Evolutionary conservation across 2,329 filamentous ascomycete species (phyloP).

Genomic region (Aspergillus pseudonomiae): DNA sequence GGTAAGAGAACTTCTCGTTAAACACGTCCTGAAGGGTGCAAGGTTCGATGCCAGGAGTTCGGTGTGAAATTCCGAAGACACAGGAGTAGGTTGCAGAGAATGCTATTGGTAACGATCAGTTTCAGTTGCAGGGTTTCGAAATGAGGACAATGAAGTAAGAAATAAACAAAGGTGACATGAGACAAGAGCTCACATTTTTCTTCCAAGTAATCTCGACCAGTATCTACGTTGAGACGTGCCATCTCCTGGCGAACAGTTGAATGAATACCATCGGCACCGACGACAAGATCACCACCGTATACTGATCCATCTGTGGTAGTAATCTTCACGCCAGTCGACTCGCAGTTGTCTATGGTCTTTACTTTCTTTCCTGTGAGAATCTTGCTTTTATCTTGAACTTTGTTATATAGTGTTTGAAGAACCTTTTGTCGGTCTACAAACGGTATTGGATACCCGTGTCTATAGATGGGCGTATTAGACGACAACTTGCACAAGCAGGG

Average conservation of each 20-base stretch:
- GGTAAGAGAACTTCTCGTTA: background rate
- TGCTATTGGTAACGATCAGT: background rate
- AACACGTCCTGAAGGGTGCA: background rate
- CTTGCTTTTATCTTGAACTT: background rate
- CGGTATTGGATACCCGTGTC: background rate
- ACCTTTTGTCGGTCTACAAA: background rate
- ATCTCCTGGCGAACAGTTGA: background rate
- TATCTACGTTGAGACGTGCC: background rate
- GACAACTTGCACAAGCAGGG: background rate
- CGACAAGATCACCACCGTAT: background rate
- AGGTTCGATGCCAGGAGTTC: background rate
- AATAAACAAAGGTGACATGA: background rate
- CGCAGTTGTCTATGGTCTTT: background rate
- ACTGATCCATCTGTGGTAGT: background rate
- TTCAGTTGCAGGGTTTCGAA: background rate
- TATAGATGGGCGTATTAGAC: background rate
- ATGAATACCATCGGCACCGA: slow-evolving; percentile 6
- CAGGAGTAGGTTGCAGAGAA: background rate
- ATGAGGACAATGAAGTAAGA: background rate
- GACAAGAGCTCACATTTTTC: background rate
- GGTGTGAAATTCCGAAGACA: background rate
- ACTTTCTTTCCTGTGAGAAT: background rate
- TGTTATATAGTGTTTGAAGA: background rate
- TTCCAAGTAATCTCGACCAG: background rate
- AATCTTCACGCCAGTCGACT: background rate